Percentiles rank a stretch among this genome's conserved stretches.
Conservation (phyloP, 2,329 filamentous ascomycete genomes). For the Diaporthe eres region DNA sequence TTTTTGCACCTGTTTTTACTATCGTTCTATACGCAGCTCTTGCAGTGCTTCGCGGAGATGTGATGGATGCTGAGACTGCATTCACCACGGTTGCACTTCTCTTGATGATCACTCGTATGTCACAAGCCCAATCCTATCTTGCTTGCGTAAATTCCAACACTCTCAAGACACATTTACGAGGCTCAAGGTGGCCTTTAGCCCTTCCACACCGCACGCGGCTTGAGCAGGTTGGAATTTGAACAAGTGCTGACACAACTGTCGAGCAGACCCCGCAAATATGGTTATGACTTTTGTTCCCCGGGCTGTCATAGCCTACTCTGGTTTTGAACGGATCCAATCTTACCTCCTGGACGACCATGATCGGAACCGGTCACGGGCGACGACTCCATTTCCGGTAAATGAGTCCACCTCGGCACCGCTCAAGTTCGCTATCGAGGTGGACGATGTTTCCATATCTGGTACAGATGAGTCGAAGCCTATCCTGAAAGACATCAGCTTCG, state of each 20-base stretch:
- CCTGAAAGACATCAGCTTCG: conserved; percentile 46
- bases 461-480: conserved; percentile 34
- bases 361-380: not conserved
- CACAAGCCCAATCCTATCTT: not conserved
- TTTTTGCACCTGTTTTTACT: conserved; percentile 57
- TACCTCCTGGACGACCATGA: conserved; percentile 46
- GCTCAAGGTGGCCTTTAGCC: no score
- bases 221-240: not conserved
- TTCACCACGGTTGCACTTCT: conserved; percentile 58
- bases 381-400: not conserved
- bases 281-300: conserved; percentile 58
- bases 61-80: conserved; percentile 53
- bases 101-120: conserved; percentile 52
- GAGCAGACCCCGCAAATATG: conserved; percentile 57
- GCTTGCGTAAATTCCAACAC: not conserved
- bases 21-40: conserved; percentile 53
- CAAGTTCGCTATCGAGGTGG: conserved; percentile 31
- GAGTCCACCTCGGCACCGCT: no score
- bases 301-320: conserved; percentile 50
- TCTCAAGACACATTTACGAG: not conserved
- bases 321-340: conserved; percentile 55
- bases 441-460: conserved; percentile 38
- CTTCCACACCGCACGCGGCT: not conserved
- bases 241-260: not conserved
- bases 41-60: conserved; percentile 41